Base-by-base conservation (phyloP, 192 early-diverging fungal genomes). In the Linnemannia schmuckeri region DNA sequence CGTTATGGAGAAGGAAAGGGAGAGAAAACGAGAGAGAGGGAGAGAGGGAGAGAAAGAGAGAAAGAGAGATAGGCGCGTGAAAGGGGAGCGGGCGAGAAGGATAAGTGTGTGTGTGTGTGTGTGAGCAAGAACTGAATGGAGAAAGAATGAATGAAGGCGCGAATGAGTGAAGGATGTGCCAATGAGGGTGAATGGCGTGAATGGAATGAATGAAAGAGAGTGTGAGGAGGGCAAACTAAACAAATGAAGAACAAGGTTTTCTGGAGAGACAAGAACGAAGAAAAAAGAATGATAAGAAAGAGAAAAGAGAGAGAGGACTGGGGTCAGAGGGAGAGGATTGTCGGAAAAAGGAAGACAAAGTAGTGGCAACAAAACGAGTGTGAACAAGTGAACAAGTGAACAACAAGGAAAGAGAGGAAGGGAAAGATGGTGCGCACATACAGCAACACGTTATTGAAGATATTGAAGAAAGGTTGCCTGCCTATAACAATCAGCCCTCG, bases 261-360 rank as follows among this genome's bases (percentile, higher is more conserved):
- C 17, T 15, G 55, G 13, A 12, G 74, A n/a, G 22, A 76, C 7
- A 37, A 63, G 24, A 49, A 22, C 33, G 40, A 41, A 18, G 13
- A 38, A 38, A 22, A n/a, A 10, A 76, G 7, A 35, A 63, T 4
- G 37, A 61, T 22, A 17, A 63, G 54, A 55, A 63, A 73, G 22
- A 42, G 38, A 13, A 20, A 42, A 73, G 2, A 22, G 38, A 30
- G 22, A 41, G 35, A 41, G 35, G 49, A 18, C 18, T 52, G 20
- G 49, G 49, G 78, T 80, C 78, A 80, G 70, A 52, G 54, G 72
- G 79, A 81, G 74, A n/a, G 33, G 30, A 81, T 46, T 74, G 72
- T 70, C 55, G 44, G 74, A 81, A 81, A 74, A 81, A 81, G 73
- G 79, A 75, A 81, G 70, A 6, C 9, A 37, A 35, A 30, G 38